Evolutionary conservation across 2,329 filamentous ascomycete genomes (phyloP), one percentile per base, ranked within the genome.

Genomic region (Sarocladium oryzae): DNA sequence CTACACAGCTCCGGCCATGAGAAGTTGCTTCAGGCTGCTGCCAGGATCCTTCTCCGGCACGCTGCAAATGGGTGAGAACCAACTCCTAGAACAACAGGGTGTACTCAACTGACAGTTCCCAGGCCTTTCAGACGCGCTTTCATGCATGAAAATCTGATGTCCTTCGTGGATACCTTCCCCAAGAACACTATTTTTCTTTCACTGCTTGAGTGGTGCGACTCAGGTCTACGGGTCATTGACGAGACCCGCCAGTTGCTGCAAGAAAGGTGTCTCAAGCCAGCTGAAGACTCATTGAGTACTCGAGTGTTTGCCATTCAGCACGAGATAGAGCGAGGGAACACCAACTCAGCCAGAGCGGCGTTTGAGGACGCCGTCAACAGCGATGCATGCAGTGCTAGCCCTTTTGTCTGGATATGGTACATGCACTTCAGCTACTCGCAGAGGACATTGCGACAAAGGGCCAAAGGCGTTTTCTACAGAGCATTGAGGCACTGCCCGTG

Each of bases 161-260:
- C 73, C 2, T 86, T 85, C 55, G 71, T 93, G 20, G 58, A 60
- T 0, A 63, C 70, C 6, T 95, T 90, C 63, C 89, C 90, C 0
- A 73, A 74, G 46, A 96, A 96, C 68, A 87, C 82, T 1, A 74
- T 89, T 5, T 85, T 96, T 55, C 75, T 95, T 1, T 73, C 78
- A 1, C 69, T 93, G 0, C 86, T 86, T 56, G 78, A 83, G n/a
- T 87, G 84, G 73, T 84, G 88, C 55, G 85, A 92, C 62, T 75
- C 81, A 2, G 80, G 84, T 7, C 80, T 89, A 38, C 79, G 84
- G 21, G 77, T 93, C 51, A 80, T 89, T 55, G 88, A 95, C 58
- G 85, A 88, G 16, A 80, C 95, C 18, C 82, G 87, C n/a, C 73
- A 78, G 5, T 68, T 88, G 8, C 70, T 91, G 10, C 67, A 76